Conservation (phyloP, 192 early-diverging fungal genomes). For the Neocallimastix lanati region DNA sequence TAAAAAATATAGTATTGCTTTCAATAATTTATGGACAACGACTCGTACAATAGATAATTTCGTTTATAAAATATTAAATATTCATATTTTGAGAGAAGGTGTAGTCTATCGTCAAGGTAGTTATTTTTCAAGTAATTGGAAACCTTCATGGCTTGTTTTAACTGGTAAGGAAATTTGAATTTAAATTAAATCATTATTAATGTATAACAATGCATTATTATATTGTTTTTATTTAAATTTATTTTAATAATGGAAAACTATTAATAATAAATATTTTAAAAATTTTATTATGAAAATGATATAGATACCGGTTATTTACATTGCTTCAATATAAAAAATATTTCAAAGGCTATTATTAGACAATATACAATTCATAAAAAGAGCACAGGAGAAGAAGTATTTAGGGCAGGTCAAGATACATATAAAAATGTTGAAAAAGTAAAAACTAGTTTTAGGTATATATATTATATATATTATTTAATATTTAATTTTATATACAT, state of each 20-base stretch:
- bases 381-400: background rate
- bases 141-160: constrained; percentile 8
- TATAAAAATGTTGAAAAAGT: background rate
- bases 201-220: too few relatives aligned
- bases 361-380: background rate
- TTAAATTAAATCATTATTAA: too few relatives aligned
- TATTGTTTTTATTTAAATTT: too few relatives aligned
- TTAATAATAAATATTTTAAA: too few relatives aligned
- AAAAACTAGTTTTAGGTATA: background rate
- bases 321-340: constrained; percentile 8
- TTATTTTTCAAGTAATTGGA: constrained; percentile 8
- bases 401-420: background rate
- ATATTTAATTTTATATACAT: too few relatives aligned
- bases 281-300: too few relatives aligned
- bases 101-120: constrained; percentile 7
- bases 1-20: constrained; percentile 1
- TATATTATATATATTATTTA: background rate
- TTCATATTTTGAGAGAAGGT: constrained; percentile 13
- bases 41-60: constrained; percentile 4
- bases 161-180: too few relatives aligned
- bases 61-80: constrained; percentile 8
- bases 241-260: too few relatives aligned
- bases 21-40: constrained; percentile 2
- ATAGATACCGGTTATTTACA: constrained; percentile 13
- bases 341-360: background rate